Evolutionary conservation across 768 basidiomycete genomes (phyloP).

Genomic region (Exidia glandulosa): DNA sequence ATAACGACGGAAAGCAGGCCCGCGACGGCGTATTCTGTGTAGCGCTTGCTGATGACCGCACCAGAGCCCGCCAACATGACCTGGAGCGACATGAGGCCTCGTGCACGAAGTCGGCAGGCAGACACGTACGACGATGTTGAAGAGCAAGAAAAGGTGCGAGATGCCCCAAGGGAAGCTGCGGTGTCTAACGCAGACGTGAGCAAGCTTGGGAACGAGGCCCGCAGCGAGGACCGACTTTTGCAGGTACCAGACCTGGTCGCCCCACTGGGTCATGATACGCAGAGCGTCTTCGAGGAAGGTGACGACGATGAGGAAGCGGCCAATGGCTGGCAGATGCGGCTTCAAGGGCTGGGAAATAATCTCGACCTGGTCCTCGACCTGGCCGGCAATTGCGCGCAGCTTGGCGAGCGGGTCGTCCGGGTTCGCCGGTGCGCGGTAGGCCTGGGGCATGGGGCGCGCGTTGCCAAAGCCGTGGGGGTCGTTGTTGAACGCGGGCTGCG

Average conservation of each 20-base stretch:
- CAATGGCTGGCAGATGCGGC: slow-evolving; percentile 89
- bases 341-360: slow-evolving; percentile 86
- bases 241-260: slow-evolving; percentile 96
- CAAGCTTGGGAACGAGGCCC: not conserved
- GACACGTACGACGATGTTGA: slow-evolving; percentile 82
- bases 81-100: slow-evolving; percentile 28
- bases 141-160: slow-evolving; percentile 82
- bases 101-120: not conserved
- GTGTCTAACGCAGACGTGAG: slow-evolving; percentile 44
- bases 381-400: slow-evolving; percentile 54
- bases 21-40: slow-evolving; percentile 81
- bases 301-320: slow-evolving; percentile 93
- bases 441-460: slow-evolving; percentile 44
- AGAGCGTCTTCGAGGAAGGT: slow-evolving; percentile 97
- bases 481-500: slow-evolving; percentile 41
- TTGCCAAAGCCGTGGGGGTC: slow-evolving; percentile 79
- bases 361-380: slow-evolving; percentile 87
- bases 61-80: slow-evolving; percentile 80
- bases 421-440: slow-evolving; percentile 72
- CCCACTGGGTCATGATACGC: slow-evolving; percentile 88
- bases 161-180: slow-evolving; percentile 92
- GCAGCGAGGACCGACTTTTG: slow-evolving; percentile 49
- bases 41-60: slow-evolving; percentile 75
- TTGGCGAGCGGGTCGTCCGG: slow-evolving; percentile 60
- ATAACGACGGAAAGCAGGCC: slow-evolving; percentile 87